Evolutionary conservation across 2,329 filamentous ascomycete species (phyloP).

Genomic region (Penicillium italicum): DNA sequence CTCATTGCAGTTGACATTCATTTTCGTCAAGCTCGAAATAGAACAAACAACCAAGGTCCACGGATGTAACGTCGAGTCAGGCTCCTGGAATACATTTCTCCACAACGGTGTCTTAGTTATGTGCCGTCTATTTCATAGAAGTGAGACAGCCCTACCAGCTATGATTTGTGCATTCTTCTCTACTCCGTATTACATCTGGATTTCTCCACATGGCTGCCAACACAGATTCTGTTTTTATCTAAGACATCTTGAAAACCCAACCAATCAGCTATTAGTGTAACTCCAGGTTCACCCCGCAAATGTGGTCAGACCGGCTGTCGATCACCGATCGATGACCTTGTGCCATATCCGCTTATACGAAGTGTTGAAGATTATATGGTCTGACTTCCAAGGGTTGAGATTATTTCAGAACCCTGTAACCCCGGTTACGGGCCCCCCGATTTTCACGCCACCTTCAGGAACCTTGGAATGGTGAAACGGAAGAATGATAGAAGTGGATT

Average conservation of each 20-base stretch:
- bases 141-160: neutral
- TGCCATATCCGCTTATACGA: neutral
- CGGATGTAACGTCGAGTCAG: slow-evolving; percentile 2
- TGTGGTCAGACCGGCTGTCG: neutral
- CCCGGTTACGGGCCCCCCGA: neutral
- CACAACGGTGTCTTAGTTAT: neutral
- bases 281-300: slow-evolving; percentile 5
- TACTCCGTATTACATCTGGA: neutral
- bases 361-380: neutral
- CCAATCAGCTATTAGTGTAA: neutral
- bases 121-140: neutral
- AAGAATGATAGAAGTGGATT: neutral
- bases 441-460: neutral
- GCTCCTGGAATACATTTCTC: neutral
- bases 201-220: neutral
- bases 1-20: neutral
- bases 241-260: slow-evolving; percentile 7
- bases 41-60: neutral
- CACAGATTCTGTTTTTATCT: neutral
- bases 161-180: slow-evolving; percentile 2
- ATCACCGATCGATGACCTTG: slow-evolving; percentile 1
- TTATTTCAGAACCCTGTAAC: neutral
- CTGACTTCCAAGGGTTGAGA: neutral
- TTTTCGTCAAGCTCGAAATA: slow-evolving; percentile 2
- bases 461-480: neutral